These are phyloP conservation scores for Begonia masoniana DNA, from an alignment of 306 rosid species.

Conservation along the genomic window DNA sequence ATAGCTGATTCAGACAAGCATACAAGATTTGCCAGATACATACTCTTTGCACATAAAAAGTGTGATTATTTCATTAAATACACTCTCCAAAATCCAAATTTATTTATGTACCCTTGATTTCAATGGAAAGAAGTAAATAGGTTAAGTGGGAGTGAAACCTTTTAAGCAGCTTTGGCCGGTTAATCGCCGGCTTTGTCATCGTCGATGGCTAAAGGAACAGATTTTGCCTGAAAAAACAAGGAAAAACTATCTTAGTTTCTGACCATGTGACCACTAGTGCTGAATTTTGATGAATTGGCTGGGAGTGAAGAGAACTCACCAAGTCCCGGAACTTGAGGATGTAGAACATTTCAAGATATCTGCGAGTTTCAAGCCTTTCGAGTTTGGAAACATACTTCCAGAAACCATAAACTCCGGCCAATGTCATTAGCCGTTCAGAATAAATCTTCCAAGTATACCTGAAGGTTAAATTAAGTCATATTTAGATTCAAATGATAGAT, in stretches of 20 bases:
- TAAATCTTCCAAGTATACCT: slow-evolving; percentile 97
- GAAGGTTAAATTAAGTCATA: not conserved
- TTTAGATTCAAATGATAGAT: not conserved
- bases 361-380: slow-evolving; percentile 76
- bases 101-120: slow-evolving; percentile 19
- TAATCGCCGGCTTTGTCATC: slow-evolving; percentile 13
- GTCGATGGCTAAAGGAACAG: slow-evolving; percentile 53
- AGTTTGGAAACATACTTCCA: slow-evolving; percentile 92
- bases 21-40: too few relatives aligned
- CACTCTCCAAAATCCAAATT: slow-evolving; percentile 12
- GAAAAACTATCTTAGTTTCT: not conserved
- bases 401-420: slow-evolving; percentile 88
- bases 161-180: slow-evolving; percentile 10
- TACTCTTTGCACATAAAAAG: too few relatives aligned
- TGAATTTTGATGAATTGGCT: not conserved
- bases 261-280: not conserved
- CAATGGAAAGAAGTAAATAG: too few relatives aligned
- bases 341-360: slow-evolving; percentile 95
- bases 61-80: too few relatives aligned
- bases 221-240: slow-evolving; percentile 43
- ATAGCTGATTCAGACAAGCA: too few relatives aligned
- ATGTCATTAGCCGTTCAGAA: slow-evolving; percentile 80
- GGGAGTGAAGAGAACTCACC: slow-evolving; percentile 33
- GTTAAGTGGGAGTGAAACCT: not conserved
- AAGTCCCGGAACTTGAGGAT: slow-evolving; percentile 79